Base-by-base conservation (phyloP, 1,139 yeast species). In the Hansenula lynferdii region DNA sequence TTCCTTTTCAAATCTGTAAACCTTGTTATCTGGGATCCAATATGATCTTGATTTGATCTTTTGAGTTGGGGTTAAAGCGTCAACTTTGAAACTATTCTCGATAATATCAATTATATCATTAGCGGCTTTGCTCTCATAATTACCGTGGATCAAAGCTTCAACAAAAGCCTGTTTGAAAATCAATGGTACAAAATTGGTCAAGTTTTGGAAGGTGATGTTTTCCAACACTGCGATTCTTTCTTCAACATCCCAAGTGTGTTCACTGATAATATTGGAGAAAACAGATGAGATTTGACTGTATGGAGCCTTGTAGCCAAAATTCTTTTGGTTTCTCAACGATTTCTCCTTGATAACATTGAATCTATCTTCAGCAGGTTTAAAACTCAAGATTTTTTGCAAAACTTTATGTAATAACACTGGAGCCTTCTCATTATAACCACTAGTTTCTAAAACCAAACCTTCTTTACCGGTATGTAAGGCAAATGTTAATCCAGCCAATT, bases 371-470 rank as follows among this genome's bases (percentile, higher is more conserved):
- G 65, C 65, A 2, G 87, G 80, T 27, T 67, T 59, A 50, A 84
- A 85, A 8, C 56, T 57, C 17, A 65, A 60, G 35, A 89, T 54
- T 19, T 75, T 75, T 14, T 66, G 63, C 36, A 87, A 59, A 14
- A 89, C 77, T 42, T 77, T 72, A 35, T 73, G 73, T 30, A 87
- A 62, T 37, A 90, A 68, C 8, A 72, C 72, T 10, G 75, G 70
- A 34, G 89, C 65, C 55, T 90, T 90, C 60, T 92, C 92, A 51
- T 85, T 86, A 61, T 84, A 92, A 2, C 98, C 98, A 33, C 72
- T 68, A 16, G 87, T 69, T 36, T 75, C 75, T 30, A 92, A 57
- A 30, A 75, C 73, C 34, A 89, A 56, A 1, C 96, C 96, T 49
- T 83, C 89, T 45, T 83, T 72, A 45, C 83, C 75, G 38, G 76